phyloP scores from a whole-genome alignment of 2,329 filamentous ascomycete species.

The Cryphonectria nitschkei region DNA sequence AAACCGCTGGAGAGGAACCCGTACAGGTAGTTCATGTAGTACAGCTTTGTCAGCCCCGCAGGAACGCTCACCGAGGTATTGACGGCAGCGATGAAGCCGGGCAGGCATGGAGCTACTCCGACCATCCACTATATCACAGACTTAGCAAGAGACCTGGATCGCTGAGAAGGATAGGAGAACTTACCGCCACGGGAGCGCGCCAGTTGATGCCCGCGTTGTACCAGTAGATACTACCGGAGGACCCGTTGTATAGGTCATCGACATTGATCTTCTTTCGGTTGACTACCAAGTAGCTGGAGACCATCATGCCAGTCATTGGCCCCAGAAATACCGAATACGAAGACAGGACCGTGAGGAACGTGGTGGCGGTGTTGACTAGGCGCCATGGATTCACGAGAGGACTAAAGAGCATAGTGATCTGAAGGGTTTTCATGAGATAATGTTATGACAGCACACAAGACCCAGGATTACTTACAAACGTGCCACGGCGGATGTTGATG shows the following conservation, averaged over 20 bases:
- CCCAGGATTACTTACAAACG: conserved; percentile 20
- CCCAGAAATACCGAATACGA: conserved; percentile 39
- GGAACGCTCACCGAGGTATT: conserved; percentile 40
- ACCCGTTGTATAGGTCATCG: conserved; percentile 39
- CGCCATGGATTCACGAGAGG: conserved; percentile 53
- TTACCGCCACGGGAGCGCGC: conserved; percentile 44
- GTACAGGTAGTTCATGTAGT: conserved; percentile 45
- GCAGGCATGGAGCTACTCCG: conserved; percentile 45
- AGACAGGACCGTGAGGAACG: conserved; percentile 51
- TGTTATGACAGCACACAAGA: neutral
- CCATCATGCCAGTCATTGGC: conserved; percentile 28
- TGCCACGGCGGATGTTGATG: conserved; percentile 40
- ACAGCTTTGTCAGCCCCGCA: conserved; percentile 43
- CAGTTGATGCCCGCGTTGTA: conserved; percentile 46
- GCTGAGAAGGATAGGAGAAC: conserved; percentile 27
- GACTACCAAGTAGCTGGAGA: conserved; percentile 27
- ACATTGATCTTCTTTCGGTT: conserved; percentile 26
- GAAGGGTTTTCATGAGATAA: conserved; percentile 22
- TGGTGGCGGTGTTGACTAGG: conserved; percentile 48
- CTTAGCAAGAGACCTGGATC: neutral
- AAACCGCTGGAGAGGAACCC: conserved; percentile 41
- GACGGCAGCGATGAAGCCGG: conserved; percentile 48
- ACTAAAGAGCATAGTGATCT: conserved; percentile 42
- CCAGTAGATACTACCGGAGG: conserved; percentile 43
- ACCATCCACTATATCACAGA: conserved; percentile 41